Evolutionary conservation across 805 yeast species (phyloP).

Genomic region (Cephaloascus albidus): DNA sequence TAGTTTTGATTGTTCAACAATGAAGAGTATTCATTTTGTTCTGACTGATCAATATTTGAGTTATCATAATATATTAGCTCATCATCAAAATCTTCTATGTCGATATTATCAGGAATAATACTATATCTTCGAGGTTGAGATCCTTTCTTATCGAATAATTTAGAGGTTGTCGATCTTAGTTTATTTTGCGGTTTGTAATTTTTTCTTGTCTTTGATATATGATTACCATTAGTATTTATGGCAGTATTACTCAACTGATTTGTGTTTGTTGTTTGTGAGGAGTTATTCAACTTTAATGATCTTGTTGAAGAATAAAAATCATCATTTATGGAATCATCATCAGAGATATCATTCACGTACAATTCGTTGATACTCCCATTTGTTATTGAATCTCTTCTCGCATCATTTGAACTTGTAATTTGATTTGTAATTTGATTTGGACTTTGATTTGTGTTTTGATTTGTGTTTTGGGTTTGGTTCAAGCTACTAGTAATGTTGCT

Average conservation of each 20-base stretch:
- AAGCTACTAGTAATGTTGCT: not conserved
- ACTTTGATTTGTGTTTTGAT: too few species aligned
- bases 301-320: not conserved
- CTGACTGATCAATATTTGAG: constrained; percentile 18
- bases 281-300: constrained; percentile 1
- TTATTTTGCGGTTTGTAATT: constrained; percentile 26
- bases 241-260: constrained; percentile 1
- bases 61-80: constrained; percentile 38
- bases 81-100: constrained; percentile 45
- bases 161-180: constrained; percentile 61
- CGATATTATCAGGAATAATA: constrained; percentile 56
- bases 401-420: too few species aligned
- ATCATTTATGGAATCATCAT: constrained; percentile 3
- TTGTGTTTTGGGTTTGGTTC: not conserved
- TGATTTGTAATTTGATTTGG: too few species aligned
- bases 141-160: constrained; percentile 64
- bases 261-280: constrained; percentile 3
- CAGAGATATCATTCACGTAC: constrained; percentile 10
- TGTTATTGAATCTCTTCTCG: not conserved
- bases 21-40: constrained; percentile 21
- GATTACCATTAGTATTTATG: constrained; percentile 2
- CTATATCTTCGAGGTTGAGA: constrained; percentile 67
- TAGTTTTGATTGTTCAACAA: constrained; percentile 28
- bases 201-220: constrained; percentile 11
- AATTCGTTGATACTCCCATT: constrained; percentile 4